A percentile compares a stretch with the other conserved stretches of the same genome.
Evolutionary conservation across 805 yeast species (phyloP).

Genomic region (Millerozyma acaciae): DNA sequence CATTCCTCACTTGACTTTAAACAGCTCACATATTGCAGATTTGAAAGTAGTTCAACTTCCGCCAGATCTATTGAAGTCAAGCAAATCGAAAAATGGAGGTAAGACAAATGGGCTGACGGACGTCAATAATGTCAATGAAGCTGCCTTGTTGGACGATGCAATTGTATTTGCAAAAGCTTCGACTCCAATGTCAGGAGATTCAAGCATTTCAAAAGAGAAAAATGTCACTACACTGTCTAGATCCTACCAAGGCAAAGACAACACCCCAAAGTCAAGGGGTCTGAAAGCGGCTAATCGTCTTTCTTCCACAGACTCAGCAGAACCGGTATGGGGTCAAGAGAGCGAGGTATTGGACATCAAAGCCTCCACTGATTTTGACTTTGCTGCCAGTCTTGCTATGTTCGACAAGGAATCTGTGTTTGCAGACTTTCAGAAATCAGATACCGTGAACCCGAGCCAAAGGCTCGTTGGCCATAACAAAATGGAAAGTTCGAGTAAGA

Average conservation of each 20-base stretch:
- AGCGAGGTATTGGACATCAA: conserved; percentile 44
- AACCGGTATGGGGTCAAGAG: conserved; percentile 46
- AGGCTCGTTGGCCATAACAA: conserved; percentile 77
- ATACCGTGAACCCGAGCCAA: conserved; percentile 53
- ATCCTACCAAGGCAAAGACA: conserved; percentile 4
- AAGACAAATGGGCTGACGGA: conserved; percentile 13
- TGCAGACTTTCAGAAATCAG: conserved; percentile 66
- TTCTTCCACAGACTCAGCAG: conserved; percentile 16
- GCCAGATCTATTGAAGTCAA: conserved; percentile 17
- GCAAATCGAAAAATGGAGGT: conserved; percentile 12
- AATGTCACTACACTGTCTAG: conserved; percentile 3
- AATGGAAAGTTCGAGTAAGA: conserved; percentile 21
- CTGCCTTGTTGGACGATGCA: conserved; percentile 23
- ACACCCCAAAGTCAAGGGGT: conserved; percentile 7
- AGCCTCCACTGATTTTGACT: conserved; percentile 69
- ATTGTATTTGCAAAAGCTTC: conserved; percentile 19
- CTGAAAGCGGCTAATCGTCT: conserved; percentile 3
- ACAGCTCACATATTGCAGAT: conserved; percentile 45
- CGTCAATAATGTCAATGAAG: conserved; percentile 1
- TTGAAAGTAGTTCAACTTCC: conserved; percentile 58
- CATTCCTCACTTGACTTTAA: conserved; percentile 15
- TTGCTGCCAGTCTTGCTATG: conserved; percentile 72
- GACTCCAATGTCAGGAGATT: conserved; percentile 10
- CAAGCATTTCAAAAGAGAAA: conserved; percentile 1
- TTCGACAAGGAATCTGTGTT: conserved; percentile 80